These are phyloP conservation scores for Eimeria tenella DNA, from an alignment of 169 alveolate species.

Conservation along the genomic window DNA sequence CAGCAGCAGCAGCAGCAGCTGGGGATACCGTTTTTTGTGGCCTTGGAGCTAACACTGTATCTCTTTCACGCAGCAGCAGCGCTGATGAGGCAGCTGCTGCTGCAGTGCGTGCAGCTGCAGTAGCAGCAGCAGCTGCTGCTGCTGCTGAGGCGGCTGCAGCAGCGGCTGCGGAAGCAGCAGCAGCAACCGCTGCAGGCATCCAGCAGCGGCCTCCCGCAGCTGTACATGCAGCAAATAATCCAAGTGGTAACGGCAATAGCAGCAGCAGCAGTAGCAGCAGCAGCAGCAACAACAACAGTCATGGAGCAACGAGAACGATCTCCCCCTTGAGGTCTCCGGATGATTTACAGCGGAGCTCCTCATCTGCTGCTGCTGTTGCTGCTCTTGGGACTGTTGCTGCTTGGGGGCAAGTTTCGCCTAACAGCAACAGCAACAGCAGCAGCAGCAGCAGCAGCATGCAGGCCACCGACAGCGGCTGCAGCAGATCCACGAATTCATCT, in stretches of 20 bases:
- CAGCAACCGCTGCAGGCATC: conserved; percentile 11
- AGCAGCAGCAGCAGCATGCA: not conserved
- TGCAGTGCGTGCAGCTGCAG: not conserved
- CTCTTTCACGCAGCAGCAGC: not conserved
- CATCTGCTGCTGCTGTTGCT: not conserved
- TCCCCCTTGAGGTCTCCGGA: not conserved
- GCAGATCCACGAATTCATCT: too few species aligned
- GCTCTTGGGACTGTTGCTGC: not conserved
- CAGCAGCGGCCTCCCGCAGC: not conserved
- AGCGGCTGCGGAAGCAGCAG: not conserved
- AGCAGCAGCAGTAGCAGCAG: not conserved
- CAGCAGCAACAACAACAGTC: not conserved
- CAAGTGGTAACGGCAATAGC: not conserved
- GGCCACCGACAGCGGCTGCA: not conserved
- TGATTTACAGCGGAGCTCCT: not conserved
- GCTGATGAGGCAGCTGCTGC: not conserved
- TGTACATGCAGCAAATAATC: not conserved
- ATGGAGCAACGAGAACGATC: not conserved
- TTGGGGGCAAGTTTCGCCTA: not conserved
- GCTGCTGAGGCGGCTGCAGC: conserved; percentile 1
- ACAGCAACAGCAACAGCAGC: not conserved
- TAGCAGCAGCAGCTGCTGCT: not conserved
- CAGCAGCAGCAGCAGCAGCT: conserved; percentile 40
- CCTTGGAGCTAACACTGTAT: not conserved
- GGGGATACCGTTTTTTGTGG: not conserved